Conservation (phyloP, 768 basidiomycete species). For the Podaxis rugospora region DNA sequence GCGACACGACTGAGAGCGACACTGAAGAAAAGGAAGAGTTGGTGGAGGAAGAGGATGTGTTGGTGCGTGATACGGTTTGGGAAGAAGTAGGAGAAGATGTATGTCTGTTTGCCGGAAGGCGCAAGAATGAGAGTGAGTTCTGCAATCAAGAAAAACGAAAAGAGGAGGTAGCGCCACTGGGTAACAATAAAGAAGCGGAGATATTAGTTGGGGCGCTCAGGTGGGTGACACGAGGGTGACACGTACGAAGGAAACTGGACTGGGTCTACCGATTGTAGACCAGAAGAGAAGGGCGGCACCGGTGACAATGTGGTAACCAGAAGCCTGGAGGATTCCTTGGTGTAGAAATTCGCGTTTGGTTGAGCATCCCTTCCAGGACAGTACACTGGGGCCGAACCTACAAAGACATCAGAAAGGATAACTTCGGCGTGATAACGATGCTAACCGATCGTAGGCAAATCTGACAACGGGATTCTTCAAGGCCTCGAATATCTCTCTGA, state of each 20-base stretch:
- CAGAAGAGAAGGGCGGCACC: conserved; percentile 54
- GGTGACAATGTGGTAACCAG: conserved; percentile 65
- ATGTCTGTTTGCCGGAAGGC: conserved; percentile 38
- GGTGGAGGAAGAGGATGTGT: conserved; percentile 73
- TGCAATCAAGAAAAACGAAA: conserved; percentile 50
- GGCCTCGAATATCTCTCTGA: conserved; percentile 73
- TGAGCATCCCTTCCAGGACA: conserved; percentile 60
- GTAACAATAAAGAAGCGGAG: background rate
- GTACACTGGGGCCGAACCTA: conserved; percentile 76
- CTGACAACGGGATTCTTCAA: conserved; percentile 71
- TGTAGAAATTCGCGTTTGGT: conserved; percentile 67
- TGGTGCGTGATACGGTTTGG: conserved; percentile 70
- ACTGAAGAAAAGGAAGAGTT: conserved; percentile 69
- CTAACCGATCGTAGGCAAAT: conserved; percentile 84
- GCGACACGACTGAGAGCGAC: conserved; percentile 69
- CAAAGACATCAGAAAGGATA: background rate
- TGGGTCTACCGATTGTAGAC: conserved; percentile 56
- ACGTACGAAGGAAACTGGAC: conserved; percentile 64
- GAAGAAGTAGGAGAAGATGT: conserved; percentile 48
- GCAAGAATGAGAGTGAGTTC: conserved; percentile 66
- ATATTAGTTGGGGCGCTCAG: conserved; percentile 4
- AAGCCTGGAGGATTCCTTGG: conserved; percentile 56
- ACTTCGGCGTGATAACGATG: conserved; percentile 2
- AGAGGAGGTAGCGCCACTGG: conserved; percentile 82
- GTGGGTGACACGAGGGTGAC: conserved; percentile 18